phyloP scores from a whole-genome alignment of 768 basidiomycete species.

The Pleurotus citrinopileatus region DNA sequence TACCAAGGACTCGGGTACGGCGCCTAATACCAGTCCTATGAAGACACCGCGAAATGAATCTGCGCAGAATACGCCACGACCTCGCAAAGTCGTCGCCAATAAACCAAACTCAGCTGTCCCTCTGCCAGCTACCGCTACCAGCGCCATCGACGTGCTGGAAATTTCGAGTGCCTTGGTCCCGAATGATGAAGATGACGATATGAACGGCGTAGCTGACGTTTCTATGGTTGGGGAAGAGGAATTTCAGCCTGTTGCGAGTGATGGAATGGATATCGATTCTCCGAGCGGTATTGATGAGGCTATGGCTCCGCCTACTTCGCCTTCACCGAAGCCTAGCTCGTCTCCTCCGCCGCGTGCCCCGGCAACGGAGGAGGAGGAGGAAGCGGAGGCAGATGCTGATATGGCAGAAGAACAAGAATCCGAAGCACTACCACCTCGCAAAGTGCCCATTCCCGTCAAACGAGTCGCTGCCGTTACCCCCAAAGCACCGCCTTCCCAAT shows the following conservation, averaged over 20 bases:
- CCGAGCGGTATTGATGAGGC: neutral
- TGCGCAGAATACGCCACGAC: neutral
- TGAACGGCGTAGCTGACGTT: neutral
- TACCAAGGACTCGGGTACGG: neutral
- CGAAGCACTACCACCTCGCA: too few relatives aligned
- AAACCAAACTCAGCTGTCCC: neutral
- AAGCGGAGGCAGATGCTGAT: too few relatives aligned
- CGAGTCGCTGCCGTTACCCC: neutral
- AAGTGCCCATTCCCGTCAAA: neutral
- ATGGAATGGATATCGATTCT: neutral
- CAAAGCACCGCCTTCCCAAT: neutral
- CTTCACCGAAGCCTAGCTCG: neutral
- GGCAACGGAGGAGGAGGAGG: slow-evolving; percentile 1
- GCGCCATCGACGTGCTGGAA: slow-evolving; percentile 10
- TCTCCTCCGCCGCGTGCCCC: neutral
- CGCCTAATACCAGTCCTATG: neutral
- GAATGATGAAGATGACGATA: slow-evolving; percentile 6
- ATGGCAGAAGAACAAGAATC: too few relatives aligned
- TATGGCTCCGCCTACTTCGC: neutral
- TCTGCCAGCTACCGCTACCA: neutral
- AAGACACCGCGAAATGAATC: slow-evolving; percentile 11
- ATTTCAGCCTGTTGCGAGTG: neutral
- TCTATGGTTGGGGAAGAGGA: neutral
- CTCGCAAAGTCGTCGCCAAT: neutral
- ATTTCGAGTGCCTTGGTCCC: slow-evolving; percentile 8